Base-by-base conservation (phyloP, 805 yeast species). In the Suhomyces prunicola region DNA sequence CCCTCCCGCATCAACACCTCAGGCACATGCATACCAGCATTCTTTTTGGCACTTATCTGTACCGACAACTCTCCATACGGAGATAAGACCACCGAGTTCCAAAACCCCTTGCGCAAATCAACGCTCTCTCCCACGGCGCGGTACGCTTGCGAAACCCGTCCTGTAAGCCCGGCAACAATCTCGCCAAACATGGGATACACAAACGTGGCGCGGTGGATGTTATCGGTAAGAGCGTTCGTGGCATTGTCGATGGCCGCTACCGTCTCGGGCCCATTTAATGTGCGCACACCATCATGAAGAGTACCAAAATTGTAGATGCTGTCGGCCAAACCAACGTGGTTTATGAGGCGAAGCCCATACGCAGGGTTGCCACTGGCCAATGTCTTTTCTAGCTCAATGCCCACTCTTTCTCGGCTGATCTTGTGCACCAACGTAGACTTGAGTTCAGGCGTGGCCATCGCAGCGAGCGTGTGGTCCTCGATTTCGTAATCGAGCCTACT, bases 381-480 rank as follows among this genome's bases (percentile, higher is more conserved):
- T 40, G 87, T 87, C 67, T 94, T 94, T 45, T 79, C 85, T 47
- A 92, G 68, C 64, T 94, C 99, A 5, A 82, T 84, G 2, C 97
- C 97, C 15, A 94, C 84, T 57, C 99, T 78, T 67, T 94, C 99
- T 50, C 94, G 78, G 52, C 96, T 88, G 47, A 94, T 91, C 62
- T 94, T 94, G 27, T 79, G 76, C 17, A 77, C 67, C 47, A 94
- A 76, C 1, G 88, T 85, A 0, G 64, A 56, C 57, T 81, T 83
- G 49, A 93, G 83, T 7, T 76, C 79, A 1, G 71, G 68, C 36
- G 78, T 76, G 35, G 67, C 73, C 96, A 94, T 91, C 0, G 93
- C 87, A 1, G 69, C 61, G 31, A 82, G 63, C 0, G 92, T 83
- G 0, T 77, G 79, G 0, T 66, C 60, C 7, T 85, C 96, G 31